A percentile compares a stretch with the other conserved stretches of the same genome.
Conservation (phyloP, 257 asterid genomes). For the Solanum sparsipilum region DNA sequence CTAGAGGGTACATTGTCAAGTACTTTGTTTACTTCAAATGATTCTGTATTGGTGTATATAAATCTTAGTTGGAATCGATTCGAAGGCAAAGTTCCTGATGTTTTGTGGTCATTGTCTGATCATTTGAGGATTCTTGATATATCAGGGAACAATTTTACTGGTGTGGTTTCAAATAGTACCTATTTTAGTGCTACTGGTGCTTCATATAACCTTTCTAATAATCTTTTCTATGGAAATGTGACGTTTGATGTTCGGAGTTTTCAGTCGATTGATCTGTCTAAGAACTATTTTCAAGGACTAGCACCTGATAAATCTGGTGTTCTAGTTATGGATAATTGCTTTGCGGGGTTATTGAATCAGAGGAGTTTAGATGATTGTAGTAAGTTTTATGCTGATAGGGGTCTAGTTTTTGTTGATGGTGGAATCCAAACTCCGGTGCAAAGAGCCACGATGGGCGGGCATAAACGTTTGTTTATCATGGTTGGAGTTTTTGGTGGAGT, state of each 20-base stretch:
- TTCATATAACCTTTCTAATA: constrained; percentile 47
- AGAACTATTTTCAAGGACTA: constrained; percentile 45
- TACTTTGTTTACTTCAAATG: constrained; percentile 13
- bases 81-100: constrained; percentile 25
- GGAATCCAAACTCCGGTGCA: background rate
- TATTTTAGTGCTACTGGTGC: constrained; percentile 9
- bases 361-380: constrained; percentile 23
- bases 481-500: constrained; percentile 55
- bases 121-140: constrained; percentile 33
- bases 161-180: constrained; percentile 18
- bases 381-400: constrained; percentile 27
- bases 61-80: constrained; percentile 23
- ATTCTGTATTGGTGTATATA: constrained; percentile 15
- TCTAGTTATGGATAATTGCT: constrained; percentile 30
- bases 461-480: constrained; percentile 20
- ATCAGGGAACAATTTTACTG: constrained; percentile 50
- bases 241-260: constrained; percentile 3
- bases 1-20: constrained; percentile 26
- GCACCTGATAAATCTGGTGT: constrained; percentile 11
- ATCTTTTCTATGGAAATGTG: constrained; percentile 50
- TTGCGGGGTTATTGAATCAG: constrained; percentile 20
- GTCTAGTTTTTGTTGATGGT: background rate
- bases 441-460: background rate
- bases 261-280: constrained; percentile 32
- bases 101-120: constrained; percentile 18